Conservation (phyloP, 208 protist genomes). For the Porcisia deanei region DNA sequence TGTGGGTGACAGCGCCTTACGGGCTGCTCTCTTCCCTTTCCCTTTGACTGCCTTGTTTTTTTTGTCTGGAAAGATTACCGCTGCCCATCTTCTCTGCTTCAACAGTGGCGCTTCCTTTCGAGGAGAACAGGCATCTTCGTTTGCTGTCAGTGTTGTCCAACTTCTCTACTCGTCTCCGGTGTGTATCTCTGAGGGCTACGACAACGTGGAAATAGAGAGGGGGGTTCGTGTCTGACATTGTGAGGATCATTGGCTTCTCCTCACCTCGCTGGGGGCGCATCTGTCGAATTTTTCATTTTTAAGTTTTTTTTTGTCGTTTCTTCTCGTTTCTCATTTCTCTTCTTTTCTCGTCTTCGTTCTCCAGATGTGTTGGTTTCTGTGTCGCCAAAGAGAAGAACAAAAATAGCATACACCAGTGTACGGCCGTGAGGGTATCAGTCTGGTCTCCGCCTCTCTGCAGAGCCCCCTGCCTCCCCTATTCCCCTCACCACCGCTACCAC, state of each 20-base stretch:
- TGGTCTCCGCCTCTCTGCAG: neutral
- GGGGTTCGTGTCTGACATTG: neutral
- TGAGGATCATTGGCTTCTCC: neutral
- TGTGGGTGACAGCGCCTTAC: neutral
- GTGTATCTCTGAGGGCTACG: neutral
- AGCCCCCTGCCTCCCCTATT: neutral
- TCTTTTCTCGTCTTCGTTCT: neutral
- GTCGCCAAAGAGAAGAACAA: neutral
- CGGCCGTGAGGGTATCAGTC: neutral
- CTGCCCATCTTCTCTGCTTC: neutral
- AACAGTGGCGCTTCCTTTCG: neutral
- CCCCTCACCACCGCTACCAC: too few species aligned
- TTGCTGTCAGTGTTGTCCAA: neutral
- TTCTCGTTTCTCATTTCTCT: conserved; percentile 9
- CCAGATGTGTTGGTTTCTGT: neutral
- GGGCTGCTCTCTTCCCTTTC: neutral
- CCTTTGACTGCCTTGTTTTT: neutral
- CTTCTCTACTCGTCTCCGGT: neutral
- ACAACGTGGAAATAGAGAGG: neutral
- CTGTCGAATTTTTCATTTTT: conserved; percentile 1
- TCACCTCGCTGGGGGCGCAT: too few species aligned
- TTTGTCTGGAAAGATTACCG: neutral
- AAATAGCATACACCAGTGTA: neutral
- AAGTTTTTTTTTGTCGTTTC: neutral
- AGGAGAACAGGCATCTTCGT: neutral